Evolutionary conservation across 2,329 filamentous ascomycete genomes (phyloP).

Genomic region (Ilyonectria destructans): DNA sequence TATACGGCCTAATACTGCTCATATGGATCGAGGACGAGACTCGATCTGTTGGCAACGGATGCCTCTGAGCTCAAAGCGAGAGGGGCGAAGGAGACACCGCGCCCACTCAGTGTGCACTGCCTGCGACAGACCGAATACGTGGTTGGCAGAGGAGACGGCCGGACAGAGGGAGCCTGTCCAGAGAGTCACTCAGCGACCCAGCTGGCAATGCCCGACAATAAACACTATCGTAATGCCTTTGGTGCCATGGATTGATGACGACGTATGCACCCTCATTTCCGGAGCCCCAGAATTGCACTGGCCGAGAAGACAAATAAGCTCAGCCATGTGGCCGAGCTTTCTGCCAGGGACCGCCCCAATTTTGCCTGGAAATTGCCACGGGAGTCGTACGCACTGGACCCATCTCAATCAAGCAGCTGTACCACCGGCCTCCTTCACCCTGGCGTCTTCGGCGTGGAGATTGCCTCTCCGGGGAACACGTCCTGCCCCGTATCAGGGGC

Average conservation of each 20-base stretch:
- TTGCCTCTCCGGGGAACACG: constrained; percentile 13
- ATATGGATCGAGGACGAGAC: not conserved
- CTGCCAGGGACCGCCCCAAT: constrained; percentile 10
- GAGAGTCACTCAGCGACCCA: not conserved
- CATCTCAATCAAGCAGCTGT: not conserved
- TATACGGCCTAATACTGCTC: not conserved
- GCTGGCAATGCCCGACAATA: constrained; percentile 6
- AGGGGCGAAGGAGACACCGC: not conserved
- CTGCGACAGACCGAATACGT: not conserved
- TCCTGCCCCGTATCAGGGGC: constrained; percentile 23
- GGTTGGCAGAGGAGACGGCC: not conserved
- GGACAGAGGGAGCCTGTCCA: not conserved
- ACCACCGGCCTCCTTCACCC: constrained; percentile 3
- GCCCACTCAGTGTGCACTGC: not conserved
- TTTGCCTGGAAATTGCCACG: constrained; percentile 31
- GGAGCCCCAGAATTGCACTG: constrained; percentile 30
- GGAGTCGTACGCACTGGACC: constrained; percentile 14
- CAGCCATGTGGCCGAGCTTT: constrained; percentile 22
- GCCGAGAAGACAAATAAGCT: constrained; percentile 33
- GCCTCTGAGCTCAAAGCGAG: not conserved
- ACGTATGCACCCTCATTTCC: constrained; percentile 32
- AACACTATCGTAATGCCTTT: constrained; percentile 4
- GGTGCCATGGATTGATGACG: constrained; percentile 22
- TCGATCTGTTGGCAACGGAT: not conserved
- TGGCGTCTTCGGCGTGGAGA: constrained; percentile 13